phyloP scores from a whole-genome alignment of 2,329 filamentous ascomycete genomes.

The Whalleya microplaca region DNA sequence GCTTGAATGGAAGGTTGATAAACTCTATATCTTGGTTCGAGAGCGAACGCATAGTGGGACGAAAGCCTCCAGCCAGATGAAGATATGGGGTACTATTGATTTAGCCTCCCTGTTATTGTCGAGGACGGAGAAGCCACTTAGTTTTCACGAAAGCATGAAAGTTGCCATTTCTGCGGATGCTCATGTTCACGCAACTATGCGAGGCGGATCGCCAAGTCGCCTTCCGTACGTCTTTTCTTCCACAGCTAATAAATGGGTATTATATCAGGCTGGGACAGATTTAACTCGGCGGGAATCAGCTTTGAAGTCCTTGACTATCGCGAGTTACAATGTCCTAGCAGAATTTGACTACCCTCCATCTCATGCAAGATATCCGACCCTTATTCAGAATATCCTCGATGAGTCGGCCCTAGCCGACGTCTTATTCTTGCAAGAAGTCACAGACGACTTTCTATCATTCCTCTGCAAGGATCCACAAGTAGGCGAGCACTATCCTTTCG shows the following conservation, averaged over 20 bases:
- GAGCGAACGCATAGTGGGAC: constrained; percentile 41
- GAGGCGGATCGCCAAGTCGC: constrained; percentile 7
- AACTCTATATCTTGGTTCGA: constrained; percentile 58
- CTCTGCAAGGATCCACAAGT: constrained; percentile 54
- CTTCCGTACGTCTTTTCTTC: constrained; percentile 26
- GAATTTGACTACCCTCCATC: constrained; percentile 54
- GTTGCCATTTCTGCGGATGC: not conserved
- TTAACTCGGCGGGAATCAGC: not conserved
- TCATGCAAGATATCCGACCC: constrained; percentile 44
- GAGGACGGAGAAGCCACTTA: constrained; percentile 7
- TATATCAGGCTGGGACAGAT: not conserved
- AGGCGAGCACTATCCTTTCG: constrained; percentile 54
- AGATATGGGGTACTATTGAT: constrained; percentile 56
- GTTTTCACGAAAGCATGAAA: constrained; percentile 19
- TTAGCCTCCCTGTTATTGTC: constrained; percentile 30
- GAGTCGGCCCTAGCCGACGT: constrained; percentile 49
- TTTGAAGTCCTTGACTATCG: constrained; percentile 38
- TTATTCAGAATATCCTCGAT: constrained; percentile 50
- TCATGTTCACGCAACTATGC: not conserved
- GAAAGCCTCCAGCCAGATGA: constrained; percentile 53
- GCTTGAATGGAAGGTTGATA: constrained; percentile 51
- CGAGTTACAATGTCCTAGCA: constrained; percentile 58
- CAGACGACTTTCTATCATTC: constrained; percentile 63
- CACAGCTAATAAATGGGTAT: constrained; percentile 26
- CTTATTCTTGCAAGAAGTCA: constrained; percentile 65